Evolutionary conservation across 1,284 basidiomycete species (phyloP).

Genomic region (Ceratobasidium sp.): DNA sequence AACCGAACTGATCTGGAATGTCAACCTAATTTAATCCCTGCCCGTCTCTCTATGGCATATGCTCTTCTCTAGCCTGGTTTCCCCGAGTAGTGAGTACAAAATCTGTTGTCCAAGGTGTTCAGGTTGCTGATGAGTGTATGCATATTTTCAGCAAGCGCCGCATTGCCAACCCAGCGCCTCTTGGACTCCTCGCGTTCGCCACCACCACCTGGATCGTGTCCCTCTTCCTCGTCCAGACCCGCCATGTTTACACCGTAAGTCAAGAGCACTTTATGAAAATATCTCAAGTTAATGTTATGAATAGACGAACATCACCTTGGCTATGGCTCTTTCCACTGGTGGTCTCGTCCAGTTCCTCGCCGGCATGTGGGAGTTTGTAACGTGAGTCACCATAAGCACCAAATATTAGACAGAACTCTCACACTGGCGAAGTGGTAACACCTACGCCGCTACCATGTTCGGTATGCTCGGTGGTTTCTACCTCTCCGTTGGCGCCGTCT

Average conservation of each 20-base stretch:
- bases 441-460: slow-evolving; percentile 55
- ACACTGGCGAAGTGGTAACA: slow-evolving; percentile 49
- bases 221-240: slow-evolving; percentile 44
- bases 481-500: slow-evolving; percentile 41
- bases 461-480: slow-evolving; percentile 45
- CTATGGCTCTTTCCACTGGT: slow-evolving; percentile 46
- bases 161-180: slow-evolving; percentile 55
- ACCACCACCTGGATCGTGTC: slow-evolving; percentile 51
- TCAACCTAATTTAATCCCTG: background rate
- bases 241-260: background rate
- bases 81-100: slow-evolving; percentile 9
- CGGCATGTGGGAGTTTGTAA: slow-evolving; percentile 54
- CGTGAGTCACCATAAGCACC: background rate
- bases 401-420: background rate
- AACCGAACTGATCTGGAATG: background rate
- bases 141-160: slow-evolving; percentile 40
- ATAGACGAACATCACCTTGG: slow-evolving; percentile 50
- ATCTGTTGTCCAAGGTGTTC: background rate
- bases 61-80: slow-evolving; percentile 2
- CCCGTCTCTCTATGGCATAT: background rate
- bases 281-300: background rate
- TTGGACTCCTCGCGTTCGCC: slow-evolving; percentile 50
- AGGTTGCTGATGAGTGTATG: background rate
- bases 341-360: slow-evolving; percentile 54
- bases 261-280: background rate